Conservation (phyloP, 495 filamentous ascomycete species). For the Cetradonia linearis region DNA sequence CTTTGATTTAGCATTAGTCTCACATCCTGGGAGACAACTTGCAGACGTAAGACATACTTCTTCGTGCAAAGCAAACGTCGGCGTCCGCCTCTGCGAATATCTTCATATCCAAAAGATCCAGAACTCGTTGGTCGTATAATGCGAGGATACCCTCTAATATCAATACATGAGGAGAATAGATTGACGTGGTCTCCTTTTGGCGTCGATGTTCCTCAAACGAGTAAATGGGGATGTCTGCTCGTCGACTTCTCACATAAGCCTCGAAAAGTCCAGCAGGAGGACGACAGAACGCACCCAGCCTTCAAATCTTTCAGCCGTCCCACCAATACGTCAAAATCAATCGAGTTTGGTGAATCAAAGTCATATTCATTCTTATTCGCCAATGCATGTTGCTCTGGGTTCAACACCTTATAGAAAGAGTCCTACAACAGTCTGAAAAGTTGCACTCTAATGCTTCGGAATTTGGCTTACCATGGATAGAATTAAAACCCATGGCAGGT, state of each 20-base stretch:
- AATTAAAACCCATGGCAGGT: slow-evolving; percentile 95
- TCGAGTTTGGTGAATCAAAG: slow-evolving; percentile 87
- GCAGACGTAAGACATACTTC: slow-evolving; percentile 49
- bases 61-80: slow-evolving; percentile 83
- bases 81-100: slow-evolving; percentile 96
- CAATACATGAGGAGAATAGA: slow-evolving; percentile 93
- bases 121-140: slow-evolving; percentile 74
- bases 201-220: slow-evolving; percentile 90
- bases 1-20: slow-evolving; percentile 22
- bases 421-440: slow-evolving; percentile 46
- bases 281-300: slow-evolving; percentile 55
- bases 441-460: not conserved
- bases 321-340: slow-evolving; percentile 87
- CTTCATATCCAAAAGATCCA: slow-evolving; percentile 87
- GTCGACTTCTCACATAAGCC: slow-evolving; percentile 51
- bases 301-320: slow-evolving; percentile 76
- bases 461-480: slow-evolving; percentile 67
- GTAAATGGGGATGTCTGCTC: slow-evolving; percentile 86
- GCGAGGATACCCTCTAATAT: slow-evolving; percentile 96
- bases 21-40: slow-evolving; percentile 11
- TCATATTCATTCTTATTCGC: slow-evolving; percentile 90
- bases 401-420: slow-evolving; percentile 87
- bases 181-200: slow-evolving; percentile 62
- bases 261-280: not conserved
- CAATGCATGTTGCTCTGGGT: slow-evolving; percentile 56